These are phyloP conservation scores for Solanum chmielewskii DNA, from an alignment of 257 asterid species.

Conservation along the genomic window DNA sequence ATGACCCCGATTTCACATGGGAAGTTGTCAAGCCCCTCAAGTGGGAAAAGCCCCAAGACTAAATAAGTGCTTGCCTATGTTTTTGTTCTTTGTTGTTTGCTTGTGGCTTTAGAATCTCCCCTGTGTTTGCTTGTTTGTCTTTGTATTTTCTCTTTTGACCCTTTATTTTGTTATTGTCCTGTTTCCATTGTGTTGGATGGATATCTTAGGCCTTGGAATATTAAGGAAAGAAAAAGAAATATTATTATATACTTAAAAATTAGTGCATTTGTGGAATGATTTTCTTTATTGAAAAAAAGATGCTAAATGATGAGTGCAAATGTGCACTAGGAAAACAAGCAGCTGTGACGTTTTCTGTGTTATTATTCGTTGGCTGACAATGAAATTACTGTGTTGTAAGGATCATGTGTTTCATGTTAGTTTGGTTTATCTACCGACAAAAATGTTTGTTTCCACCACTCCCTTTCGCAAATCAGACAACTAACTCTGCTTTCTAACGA, in stretches of 20 bases:
- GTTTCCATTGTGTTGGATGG: not conserved
- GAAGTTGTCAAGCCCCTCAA: conserved; percentile 51
- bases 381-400: not conserved
- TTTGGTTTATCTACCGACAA: not conserved
- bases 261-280: not conserved
- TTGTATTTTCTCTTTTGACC: not conserved
- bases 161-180: not conserved
- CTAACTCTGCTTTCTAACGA: not conserved
- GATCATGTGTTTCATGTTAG: not conserved
- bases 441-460: not conserved
- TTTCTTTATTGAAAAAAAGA: not conserved
- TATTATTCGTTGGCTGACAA: not conserved
- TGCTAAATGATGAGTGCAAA: not conserved
- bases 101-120: not conserved
- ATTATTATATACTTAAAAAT: not conserved
- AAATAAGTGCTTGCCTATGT: conserved; percentile 6
- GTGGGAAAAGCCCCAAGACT: conserved; percentile 36
- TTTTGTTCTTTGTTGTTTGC: not conserved
- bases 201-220: not conserved
- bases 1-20: conserved; percentile 51
- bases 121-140: not conserved
- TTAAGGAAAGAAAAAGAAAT: not conserved
- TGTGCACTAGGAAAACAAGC: not conserved
- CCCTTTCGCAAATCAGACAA: not conserved
- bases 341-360: not conserved